Percentiles rank a stretch among this genome's conserved stretches.
phyloP scores from a whole-genome alignment of 768 basidiomycete species.

The Punctularia strigosozonata region DNA sequence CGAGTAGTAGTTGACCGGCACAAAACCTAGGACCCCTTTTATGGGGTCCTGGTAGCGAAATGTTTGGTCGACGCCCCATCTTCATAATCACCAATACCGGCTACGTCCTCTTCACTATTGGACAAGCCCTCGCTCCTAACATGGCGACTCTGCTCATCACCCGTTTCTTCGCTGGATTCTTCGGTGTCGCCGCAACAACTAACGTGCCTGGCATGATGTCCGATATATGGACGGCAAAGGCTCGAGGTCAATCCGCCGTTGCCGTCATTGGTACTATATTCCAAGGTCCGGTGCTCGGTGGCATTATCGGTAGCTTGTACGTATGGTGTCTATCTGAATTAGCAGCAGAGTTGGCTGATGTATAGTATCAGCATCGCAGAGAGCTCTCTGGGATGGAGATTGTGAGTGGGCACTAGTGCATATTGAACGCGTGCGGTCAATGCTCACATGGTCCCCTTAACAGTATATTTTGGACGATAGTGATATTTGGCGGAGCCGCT shows the following conservation, averaged over 20 bases:
- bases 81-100: conserved; percentile 4
- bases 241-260: conserved; percentile 8
- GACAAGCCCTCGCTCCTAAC: conserved; percentile 5
- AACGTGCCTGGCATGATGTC: conserved; percentile 10
- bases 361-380: conserved; percentile 22
- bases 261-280: conserved; percentile 10
- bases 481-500: conserved; percentile 46
- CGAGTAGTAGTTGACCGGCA: too few species aligned
- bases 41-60: conserved; percentile 10
- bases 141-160: conserved; percentile 7
- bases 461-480: conserved; percentile 63
- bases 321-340: too few species aligned
- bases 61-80: conserved; percentile 7
- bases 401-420: too few species aligned
- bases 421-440: too few species aligned
- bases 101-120: conserved; percentile 6
- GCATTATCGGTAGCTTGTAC: conserved; percentile 9
- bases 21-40: conserved; percentile 7
- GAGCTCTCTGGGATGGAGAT: conserved; percentile 43
- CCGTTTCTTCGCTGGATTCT: conserved; percentile 14
- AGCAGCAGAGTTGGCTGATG: too few species aligned
- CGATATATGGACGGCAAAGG: conserved; percentile 12
- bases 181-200: conserved; percentile 11
- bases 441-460: too few species aligned
- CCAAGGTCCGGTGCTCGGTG: conserved; percentile 13